These are phyloP conservation scores for Corylus avellana DNA, from an alignment of 306 rosid genomes.

Conservation along the genomic window DNA sequence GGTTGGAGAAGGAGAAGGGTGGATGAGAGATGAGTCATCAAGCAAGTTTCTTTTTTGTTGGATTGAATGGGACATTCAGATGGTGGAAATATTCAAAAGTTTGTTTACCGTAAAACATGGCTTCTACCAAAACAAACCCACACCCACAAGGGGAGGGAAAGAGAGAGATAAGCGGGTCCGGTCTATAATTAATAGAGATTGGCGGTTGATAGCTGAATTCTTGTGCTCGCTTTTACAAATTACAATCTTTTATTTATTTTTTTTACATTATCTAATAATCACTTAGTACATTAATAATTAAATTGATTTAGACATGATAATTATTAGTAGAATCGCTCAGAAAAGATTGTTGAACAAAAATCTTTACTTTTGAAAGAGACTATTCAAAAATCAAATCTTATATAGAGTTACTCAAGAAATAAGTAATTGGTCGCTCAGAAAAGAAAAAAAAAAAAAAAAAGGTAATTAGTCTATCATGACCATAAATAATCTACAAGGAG, in stretches of 20 bases:
- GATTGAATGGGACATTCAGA: conserved; percentile 33
- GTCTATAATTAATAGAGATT: conserved; percentile 17
- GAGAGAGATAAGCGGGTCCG: conserved; percentile 40
- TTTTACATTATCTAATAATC: no score
- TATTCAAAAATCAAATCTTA: no score
- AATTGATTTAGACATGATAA: no score
- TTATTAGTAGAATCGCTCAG: no score
- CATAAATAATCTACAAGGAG: no score
- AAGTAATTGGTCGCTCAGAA: no score
- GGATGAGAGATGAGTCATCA: conserved; percentile 15
- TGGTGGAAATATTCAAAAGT: conserved; percentile 36
- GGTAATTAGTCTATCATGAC: no score
- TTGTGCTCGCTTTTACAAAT: not conserved
- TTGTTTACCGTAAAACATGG: conserved; percentile 43
- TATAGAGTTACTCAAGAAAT: no score
- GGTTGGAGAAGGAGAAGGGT: not conserved
- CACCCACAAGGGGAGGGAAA: conserved; percentile 24
- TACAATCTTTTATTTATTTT: not conserved
- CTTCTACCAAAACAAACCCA: conserved; percentile 21
- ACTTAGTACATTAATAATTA: no score
- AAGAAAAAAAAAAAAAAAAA: no score
- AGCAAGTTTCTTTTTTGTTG: conserved; percentile 2
- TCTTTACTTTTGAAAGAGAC: no score
- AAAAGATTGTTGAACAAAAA: no score
- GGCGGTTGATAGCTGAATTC: not conserved